These are phyloP conservation scores for Middelhovenomyces tepae DNA, from an alignment of 805 yeast species.

Conservation along the genomic window DNA sequence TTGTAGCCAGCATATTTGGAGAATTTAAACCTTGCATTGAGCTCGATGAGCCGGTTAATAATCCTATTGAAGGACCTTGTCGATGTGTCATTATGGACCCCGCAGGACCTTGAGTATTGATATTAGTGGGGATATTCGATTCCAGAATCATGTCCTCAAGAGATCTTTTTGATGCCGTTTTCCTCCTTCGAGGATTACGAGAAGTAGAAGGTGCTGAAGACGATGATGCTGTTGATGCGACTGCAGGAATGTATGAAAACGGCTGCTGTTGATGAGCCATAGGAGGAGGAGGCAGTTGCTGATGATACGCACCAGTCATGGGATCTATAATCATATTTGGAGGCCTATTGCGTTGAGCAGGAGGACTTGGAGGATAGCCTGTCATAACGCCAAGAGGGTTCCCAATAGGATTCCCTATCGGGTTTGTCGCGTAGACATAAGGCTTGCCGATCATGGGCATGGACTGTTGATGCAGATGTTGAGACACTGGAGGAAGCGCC, in stretches of 20 bases:
- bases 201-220: constrained; percentile 6
- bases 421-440: too few species aligned
- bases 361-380: too few species aligned
- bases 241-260: constrained; percentile 12
- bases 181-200: constrained; percentile 13
- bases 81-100: constrained; percentile 6
- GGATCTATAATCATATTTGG: constrained; percentile 2
- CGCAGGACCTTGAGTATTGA: constrained; percentile 7
- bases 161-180: constrained; percentile 20
- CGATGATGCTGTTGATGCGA: constrained; percentile 15
- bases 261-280: constrained; percentile 9
- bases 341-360: too few species aligned
- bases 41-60: constrained; percentile 8
- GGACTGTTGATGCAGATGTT: too few species aligned
- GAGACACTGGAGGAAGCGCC: too few species aligned
- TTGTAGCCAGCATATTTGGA: constrained; percentile 3
- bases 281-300: constrained; percentile 3
- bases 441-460: too few species aligned
- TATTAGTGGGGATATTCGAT: constrained; percentile 13
- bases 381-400: too few species aligned
- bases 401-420: too few species aligned
- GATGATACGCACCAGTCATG: background rate
- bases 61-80: constrained; percentile 10
- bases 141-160: constrained; percentile 19
- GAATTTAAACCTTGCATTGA: constrained; percentile 5